Conservation (phyloP, 202 grass and related monocot species). For the Brachypodium distachyon region DNA sequence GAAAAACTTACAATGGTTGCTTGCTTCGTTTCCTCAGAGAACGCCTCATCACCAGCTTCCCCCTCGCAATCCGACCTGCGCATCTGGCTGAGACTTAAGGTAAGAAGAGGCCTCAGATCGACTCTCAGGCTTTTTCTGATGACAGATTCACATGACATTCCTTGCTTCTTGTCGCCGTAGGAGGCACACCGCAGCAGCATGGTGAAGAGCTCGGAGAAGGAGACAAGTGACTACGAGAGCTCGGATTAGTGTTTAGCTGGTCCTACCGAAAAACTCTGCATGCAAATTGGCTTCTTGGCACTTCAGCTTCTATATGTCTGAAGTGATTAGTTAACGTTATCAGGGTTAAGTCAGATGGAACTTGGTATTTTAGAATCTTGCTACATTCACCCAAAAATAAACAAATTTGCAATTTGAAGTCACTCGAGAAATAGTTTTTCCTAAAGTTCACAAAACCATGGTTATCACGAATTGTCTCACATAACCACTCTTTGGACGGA, state of each 20-base stretch:
- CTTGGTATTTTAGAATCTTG: not conserved
- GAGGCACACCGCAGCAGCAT: not conserved
- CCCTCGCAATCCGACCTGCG: slow-evolving; percentile 84
- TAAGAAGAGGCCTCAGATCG: not conserved
- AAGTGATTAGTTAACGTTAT: slow-evolving; percentile 2
- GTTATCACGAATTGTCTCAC: too few species aligned
- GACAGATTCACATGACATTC: not conserved
- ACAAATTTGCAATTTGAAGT: not conserved
- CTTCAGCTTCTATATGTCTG: not conserved
- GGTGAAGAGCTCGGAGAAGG: not conserved
- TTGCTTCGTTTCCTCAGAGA: slow-evolving; percentile 36
- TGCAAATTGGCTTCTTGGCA: not conserved
- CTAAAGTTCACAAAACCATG: too few species aligned
- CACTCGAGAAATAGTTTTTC: too few species aligned
- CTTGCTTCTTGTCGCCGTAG: not conserved
- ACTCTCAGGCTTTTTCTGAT: not conserved
- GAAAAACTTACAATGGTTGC: not conserved
- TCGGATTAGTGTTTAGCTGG: slow-evolving; percentile 6
- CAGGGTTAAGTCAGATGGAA: slow-evolving; percentile 4
- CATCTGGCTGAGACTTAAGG: slow-evolving; percentile 34
- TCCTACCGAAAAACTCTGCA: not conserved
- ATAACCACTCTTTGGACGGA: too few species aligned
- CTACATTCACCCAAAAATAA: not conserved
- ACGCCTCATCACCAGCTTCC: slow-evolving; percentile 87
- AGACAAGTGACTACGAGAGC: not conserved